Base-by-base conservation (phyloP, 2,329 filamentous ascomycete genomes). In the Blastomyces gilchristii region DNA sequence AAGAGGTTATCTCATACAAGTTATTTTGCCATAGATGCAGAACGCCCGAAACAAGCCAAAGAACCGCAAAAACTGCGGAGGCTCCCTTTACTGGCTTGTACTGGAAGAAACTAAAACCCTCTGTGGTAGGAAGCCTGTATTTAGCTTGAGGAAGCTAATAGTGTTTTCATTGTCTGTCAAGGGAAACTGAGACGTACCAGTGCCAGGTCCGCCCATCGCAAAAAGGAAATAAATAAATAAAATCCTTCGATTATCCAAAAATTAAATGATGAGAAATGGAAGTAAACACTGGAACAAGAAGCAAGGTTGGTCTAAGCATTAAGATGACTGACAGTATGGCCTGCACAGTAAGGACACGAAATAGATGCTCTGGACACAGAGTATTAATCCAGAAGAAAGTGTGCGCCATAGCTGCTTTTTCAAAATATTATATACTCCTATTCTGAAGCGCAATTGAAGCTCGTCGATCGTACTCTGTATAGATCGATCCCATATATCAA, bases 81-180 rank as follows among this genome's bases (percentile, higher is more conserved):
- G 73, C 73, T 4, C 74, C 76, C 68, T 77, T 76, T 50, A 74
- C 76, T 2, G 77, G 77, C 11, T 71, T 71, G 68, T 78, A 78
- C 64, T 73, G 73, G 73, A 74, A 78, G 61, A 72, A 69, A 58
- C 73, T 75, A 22, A 62, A 28, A 69, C 73, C 45, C 71, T 69
- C 63, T 74, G 73, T 74, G 28, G 12, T 22, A 39, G 11, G 4
- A 3, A 34, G 45, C 49, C 71, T 53, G 66, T 47, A 62, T 49
- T 50, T 28, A 22, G 22, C 22, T 50, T 22, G 47, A 49, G n/a
- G 7, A n/a, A 1, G 9, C 11, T 22, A 3, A 14, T 22, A 22
- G n/a, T 28, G 11, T 50, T 50, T 22, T 11, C 41, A 43, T 14
- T 43, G 5, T 45, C 22, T 14, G 1, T 7, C 9, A 37, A 41